phyloP scores from a whole-genome alignment of 1,139 yeast species.

The Kodamaea alishanica region DNA sequence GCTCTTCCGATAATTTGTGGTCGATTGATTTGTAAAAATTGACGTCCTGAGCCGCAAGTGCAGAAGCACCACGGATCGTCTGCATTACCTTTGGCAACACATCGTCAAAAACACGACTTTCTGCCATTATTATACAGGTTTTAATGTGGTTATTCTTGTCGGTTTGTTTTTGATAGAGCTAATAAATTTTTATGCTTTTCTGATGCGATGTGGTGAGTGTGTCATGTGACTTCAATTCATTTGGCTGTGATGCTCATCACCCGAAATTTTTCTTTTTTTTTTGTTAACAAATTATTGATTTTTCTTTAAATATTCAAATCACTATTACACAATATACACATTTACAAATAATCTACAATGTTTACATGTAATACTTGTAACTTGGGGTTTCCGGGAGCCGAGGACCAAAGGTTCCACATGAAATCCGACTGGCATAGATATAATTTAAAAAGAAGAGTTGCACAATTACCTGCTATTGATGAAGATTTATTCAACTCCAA shows the following conservation, averaged over 20 bases:
- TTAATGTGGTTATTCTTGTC: neutral
- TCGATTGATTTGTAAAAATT: constrained; percentile 73
- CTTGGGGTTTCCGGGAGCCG: constrained; percentile 38
- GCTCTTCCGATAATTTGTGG: constrained; percentile 36
- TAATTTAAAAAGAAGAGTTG: constrained; percentile 58
- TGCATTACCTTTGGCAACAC: constrained; percentile 45
- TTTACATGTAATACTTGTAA: constrained; percentile 47
- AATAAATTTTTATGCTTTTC: neutral
- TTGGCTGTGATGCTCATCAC: neutral
- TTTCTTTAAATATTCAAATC: neutral
- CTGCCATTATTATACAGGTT: neutral
- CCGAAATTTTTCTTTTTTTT: neutral
- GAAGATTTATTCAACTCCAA: constrained; percentile 47
- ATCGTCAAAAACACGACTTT: constrained; percentile 16
- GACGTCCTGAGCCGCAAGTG: constrained; percentile 77
- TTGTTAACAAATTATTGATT: neutral
- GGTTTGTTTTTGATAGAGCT: neutral
- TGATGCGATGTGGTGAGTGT: neutral
- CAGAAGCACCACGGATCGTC: constrained; percentile 66
- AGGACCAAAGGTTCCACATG: constrained; percentile 48
- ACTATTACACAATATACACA: neutral
- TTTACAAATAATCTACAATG: constrained; percentile 6
- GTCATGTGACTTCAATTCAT: constrained; percentile 1
- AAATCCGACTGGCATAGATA: constrained; percentile 75
- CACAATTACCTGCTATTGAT: constrained; percentile 53